phyloP scores from a whole-genome alignment of 2,329 filamentous ascomycete species.

The Corynespora cassiicola region DNA sequence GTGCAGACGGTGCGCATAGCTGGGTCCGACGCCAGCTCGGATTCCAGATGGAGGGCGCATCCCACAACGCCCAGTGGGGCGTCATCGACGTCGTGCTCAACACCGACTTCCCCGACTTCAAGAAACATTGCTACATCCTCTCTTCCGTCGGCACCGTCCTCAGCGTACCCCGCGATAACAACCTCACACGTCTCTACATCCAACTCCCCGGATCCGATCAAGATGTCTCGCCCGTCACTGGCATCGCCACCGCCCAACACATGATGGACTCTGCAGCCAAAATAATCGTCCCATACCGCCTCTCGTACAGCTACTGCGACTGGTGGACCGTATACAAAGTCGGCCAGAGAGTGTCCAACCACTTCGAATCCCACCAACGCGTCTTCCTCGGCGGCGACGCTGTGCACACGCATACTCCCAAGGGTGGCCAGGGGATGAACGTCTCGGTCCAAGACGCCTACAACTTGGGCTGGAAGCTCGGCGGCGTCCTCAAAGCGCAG shows the following conservation, averaged over 20 bases:
- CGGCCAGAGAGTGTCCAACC: constrained; percentile 55
- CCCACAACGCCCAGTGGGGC: constrained; percentile 59
- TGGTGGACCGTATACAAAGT: constrained; percentile 68
- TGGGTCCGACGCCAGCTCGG: constrained; percentile 48
- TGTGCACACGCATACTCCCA: constrained; percentile 50
- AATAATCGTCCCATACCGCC: not conserved
- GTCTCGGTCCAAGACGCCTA: constrained; percentile 52
- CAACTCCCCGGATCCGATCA: constrained; percentile 41
- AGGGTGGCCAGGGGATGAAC: constrained; percentile 55
- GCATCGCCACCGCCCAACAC: not conserved
- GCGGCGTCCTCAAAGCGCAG: constrained; percentile 47
- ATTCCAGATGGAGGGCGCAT: constrained; percentile 63
- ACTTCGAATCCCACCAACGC: constrained; percentile 50
- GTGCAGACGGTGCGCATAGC: constrained; percentile 4
- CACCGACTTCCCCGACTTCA: constrained; percentile 49
- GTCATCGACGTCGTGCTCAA: constrained; percentile 54
- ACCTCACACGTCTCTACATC: constrained; percentile 70
- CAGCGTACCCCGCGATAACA: constrained; percentile 75
- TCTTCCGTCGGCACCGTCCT: constrained; percentile 76
- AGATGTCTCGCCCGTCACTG: too few relatives aligned
- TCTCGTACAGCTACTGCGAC: constrained; percentile 65
- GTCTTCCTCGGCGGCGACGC: constrained; percentile 60
- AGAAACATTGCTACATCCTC: constrained; percentile 61
- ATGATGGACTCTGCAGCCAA: not conserved
- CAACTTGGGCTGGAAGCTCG: constrained; percentile 54